Base-by-base conservation (phyloP, 208 protist species). In the Trypanosoma lewisi region DNA sequence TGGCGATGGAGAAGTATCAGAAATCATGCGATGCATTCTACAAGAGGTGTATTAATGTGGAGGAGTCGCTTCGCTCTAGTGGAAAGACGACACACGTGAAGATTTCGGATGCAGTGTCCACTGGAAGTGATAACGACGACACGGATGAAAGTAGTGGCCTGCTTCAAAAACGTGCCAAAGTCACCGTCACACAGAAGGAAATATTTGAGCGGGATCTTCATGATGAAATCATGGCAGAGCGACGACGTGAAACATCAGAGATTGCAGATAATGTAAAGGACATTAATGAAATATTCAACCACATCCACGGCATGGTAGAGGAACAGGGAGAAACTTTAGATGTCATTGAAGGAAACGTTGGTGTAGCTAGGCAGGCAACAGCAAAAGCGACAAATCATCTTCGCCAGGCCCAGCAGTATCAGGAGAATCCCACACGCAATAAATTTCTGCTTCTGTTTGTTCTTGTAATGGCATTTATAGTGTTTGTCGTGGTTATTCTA, bases 201-300 rank as follows among this genome's bases (percentile, higher is more conserved):
- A 47, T 59, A 42, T 93, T 94, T 57, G 90, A 96, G 60, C 71
- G 75, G 25, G 80, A 89, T 55, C 47, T 96, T 11, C 81, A 94
- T 60, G 71, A 89, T 33, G 87, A 96, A 36, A 83, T 96, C 27
- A 89, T 96, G 78, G 68, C 73, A n/a, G 87, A 96, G 70, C 80
- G 83, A 0, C 62, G 77, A 44, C 75, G 78, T 0, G 90, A 96
- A 56, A 91, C 85, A 31, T 56, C 76, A 14, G 90, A 96, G 67
- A 89, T 96, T 30, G 87, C 87, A 0, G 85, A 94, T 16, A 93
- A 85, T 57, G 80, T 96, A 9, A 74, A 71, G 7, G 87, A 96
- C 67, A 92, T 96, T 27, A 82, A 93, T 47, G 87, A 94, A 30
- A 94, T 94, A 58, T 93, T 94, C 31, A 65, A 82, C 27, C 87